Percentiles rank a stretch among this genome's conserved stretches.
Conservation (phyloP, 1,284 basidiomycete genomes). For the Leccinum angustisporum region DNA sequence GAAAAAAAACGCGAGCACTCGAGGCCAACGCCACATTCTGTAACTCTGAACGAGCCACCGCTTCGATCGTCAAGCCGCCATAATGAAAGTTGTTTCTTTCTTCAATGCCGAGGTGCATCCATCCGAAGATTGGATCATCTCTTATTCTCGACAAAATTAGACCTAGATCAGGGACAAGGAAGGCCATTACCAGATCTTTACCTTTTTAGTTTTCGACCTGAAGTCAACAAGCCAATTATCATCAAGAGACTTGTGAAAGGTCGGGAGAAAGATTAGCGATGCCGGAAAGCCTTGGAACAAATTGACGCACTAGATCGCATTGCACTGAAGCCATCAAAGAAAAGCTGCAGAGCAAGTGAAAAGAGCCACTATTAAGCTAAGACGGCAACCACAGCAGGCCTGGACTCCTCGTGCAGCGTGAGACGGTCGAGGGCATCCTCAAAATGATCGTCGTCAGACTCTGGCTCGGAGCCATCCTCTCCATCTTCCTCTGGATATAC, state of each 20-base stretch:
- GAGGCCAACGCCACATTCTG: too few relatives aligned
- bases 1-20: too few relatives aligned
- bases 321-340: background rate
- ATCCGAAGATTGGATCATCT: background rate
- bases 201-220: too few relatives aligned
- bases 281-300: background rate
- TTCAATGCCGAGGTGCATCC: background rate
- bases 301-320: slow-evolving; percentile 3
- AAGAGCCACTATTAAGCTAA: background rate
- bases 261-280: background rate
- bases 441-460: background rate
- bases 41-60: too few relatives aligned
- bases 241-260: too few relatives aligned
- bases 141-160: background rate
- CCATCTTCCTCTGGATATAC: background rate
- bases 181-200: too few relatives aligned
- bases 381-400: background rate
- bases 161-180: background rate
- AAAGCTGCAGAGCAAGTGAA: background rate
- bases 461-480: background rate
- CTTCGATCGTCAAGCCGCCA: background rate
- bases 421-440: background rate
- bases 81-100: background rate
- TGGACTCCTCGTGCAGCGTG: background rate
- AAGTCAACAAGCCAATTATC: too few relatives aligned